Evolutionary conservation across 805 yeast genomes (phyloP).

Genomic region (Komagataella pastoris): DNA sequence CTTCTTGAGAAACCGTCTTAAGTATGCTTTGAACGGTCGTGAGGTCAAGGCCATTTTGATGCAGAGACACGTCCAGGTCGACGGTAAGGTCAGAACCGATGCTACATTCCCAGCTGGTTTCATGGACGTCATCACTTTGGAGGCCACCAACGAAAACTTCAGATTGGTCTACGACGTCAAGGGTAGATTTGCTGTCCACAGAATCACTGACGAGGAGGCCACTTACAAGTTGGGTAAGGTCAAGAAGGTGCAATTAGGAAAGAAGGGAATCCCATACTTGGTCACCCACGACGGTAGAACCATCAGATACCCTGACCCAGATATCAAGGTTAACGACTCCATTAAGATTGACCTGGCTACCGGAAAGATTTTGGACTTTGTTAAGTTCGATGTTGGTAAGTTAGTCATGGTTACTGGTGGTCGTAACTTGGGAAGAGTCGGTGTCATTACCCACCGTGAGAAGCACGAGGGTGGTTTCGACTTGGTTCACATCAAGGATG

Average conservation of each 20-base stretch:
- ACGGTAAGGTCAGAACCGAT: slow-evolving; percentile 99
- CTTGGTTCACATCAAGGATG: slow-evolving; percentile 91
- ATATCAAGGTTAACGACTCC: slow-evolving; percentile 93
- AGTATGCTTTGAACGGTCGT: slow-evolving; percentile 98
- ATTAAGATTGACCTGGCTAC: slow-evolving; percentile 93
- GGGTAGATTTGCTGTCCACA: slow-evolving; percentile 99
- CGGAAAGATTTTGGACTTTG: slow-evolving; percentile 83
- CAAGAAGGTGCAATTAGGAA: slow-evolving; percentile 96
- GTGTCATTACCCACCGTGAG: slow-evolving; percentile 92
- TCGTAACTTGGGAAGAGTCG: slow-evolving; percentile 97
- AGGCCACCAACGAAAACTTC: slow-evolving; percentile 98
- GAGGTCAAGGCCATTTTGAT: slow-evolving; percentile 96
- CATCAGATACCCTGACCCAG: slow-evolving; percentile 98
- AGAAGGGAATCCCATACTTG: slow-evolving; percentile 95
- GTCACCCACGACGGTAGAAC: slow-evolving; percentile 99
- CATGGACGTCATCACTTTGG: slow-evolving; percentile 97
- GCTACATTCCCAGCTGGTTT: slow-evolving; percentile 98
- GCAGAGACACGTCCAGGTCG: slow-evolving; percentile 98
- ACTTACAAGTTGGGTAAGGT: slow-evolving; percentile 97
- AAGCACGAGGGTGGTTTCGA: slow-evolving; percentile 98
- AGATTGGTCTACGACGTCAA: slow-evolving; percentile 96
- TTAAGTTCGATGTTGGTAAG: slow-evolving; percentile 88
- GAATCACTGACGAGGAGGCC: slow-evolving; percentile 98
- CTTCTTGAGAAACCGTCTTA: slow-evolving; percentile 96
- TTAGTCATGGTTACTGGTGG: slow-evolving; percentile 94